Evolutionary conservation across 495 filamentous ascomycete genomes (phyloP).

Genomic region (Lasiosphaeris hirsuta): DNA sequence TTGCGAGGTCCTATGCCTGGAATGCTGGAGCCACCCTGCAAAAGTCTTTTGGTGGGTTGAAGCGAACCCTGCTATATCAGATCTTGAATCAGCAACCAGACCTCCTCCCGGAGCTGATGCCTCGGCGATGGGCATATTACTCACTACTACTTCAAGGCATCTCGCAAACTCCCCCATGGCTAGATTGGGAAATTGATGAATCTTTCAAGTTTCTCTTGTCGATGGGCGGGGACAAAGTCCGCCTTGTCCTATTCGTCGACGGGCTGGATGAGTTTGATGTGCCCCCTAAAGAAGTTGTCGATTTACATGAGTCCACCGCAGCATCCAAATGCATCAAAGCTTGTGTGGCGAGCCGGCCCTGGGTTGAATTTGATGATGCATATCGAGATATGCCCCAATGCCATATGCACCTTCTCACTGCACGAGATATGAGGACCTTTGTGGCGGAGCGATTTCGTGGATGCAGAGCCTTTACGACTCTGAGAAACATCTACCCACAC

Average conservation of each 20-base stretch:
- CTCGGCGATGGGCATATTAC: too few relatives aligned
- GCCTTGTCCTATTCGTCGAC: slow-evolving; percentile 14
- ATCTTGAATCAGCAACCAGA: too few relatives aligned
- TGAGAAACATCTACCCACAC: neutral
- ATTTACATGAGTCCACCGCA: neutral
- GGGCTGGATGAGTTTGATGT: slow-evolving; percentile 17
- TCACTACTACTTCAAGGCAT: too few relatives aligned
- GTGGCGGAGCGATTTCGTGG: neutral
- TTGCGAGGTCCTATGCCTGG: too few relatives aligned
- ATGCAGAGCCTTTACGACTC: slow-evolving; percentile 3
- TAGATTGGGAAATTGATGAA: slow-evolving; percentile 10
- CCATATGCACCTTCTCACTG: slow-evolving; percentile 11
- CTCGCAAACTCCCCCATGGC: neutral
- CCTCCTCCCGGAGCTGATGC: too few relatives aligned
- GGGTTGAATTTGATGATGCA: slow-evolving; percentile 19
- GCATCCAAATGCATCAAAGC: slow-evolving; percentile 3
- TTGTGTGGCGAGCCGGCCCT: slow-evolving; percentile 17
- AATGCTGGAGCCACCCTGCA: too few relatives aligned
- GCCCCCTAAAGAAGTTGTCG: neutral
- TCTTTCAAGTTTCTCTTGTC: slow-evolving; percentile 2
- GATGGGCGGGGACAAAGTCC: neutral
- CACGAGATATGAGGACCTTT: slow-evolving; percentile 8
- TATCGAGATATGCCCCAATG: slow-evolving; percentile 7
- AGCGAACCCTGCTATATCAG: too few relatives aligned
- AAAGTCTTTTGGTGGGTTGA: too few relatives aligned